These are phyloP conservation scores for Fusarium scirpi DNA, from an alignment of 2,329 filamentous ascomycete species.

Conservation along the genomic window DNA sequence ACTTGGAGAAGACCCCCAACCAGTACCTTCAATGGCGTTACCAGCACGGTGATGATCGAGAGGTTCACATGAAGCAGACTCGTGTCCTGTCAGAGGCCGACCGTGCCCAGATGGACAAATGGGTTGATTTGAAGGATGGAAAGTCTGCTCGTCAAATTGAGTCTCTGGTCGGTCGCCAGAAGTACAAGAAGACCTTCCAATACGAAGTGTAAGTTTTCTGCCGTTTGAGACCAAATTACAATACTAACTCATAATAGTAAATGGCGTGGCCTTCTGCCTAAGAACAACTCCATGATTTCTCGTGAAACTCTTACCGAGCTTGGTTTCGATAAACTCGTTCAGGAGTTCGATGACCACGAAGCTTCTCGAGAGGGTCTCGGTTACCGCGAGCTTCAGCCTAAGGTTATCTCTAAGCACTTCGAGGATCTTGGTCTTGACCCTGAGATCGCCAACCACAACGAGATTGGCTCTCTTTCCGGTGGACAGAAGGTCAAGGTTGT, in stretches of 20 bases:
- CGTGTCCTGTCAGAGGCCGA: constrained; percentile 88
- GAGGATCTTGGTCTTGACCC: constrained; percentile 96
- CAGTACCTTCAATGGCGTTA: constrained; percentile 99
- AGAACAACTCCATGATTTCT: constrained; percentile 92
- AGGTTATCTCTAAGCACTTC: constrained; percentile 97
- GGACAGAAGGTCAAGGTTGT: constrained; percentile 99
- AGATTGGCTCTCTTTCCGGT: constrained; percentile 94
- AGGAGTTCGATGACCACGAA: constrained; percentile 99
- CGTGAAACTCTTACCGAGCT: constrained; percentile 88
- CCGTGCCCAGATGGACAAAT: constrained; percentile 90
- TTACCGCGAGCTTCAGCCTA: constrained; percentile 92
- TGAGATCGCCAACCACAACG: constrained; percentile 98
- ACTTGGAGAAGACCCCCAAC: constrained; percentile 98
- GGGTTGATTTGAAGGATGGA: constrained; percentile 86
- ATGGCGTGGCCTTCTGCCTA: constrained; percentile 89
- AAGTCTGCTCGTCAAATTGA: constrained; percentile 83
- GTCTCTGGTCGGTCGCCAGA: constrained; percentile 92
- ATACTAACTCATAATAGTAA: constrained; percentile 67
- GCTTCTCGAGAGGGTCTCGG: constrained; percentile 98
- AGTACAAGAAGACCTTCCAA: constrained; percentile 99
- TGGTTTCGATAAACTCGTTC: constrained; percentile 92
- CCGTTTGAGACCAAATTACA: not conserved
- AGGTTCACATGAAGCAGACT: constrained; percentile 97
- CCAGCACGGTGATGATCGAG: constrained; percentile 94
- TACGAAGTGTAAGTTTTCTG: constrained; percentile 82